Percentiles rank a stretch among this genome's conserved stretches.
Conservation (phyloP, 768 basidiomycete species). For the Clitopilus hobsonii region DNA sequence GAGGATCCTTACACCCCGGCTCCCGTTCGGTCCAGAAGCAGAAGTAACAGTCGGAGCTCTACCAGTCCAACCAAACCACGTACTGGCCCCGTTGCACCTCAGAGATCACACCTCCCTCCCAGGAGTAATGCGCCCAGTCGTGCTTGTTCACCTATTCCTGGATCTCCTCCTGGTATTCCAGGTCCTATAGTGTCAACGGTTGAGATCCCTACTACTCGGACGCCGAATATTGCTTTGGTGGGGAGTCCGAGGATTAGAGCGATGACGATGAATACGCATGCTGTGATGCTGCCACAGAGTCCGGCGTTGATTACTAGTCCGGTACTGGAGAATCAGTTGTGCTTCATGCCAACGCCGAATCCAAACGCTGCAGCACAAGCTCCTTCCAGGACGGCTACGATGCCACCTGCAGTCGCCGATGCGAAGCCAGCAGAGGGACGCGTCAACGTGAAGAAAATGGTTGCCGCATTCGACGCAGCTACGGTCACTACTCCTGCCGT, state of each 20-base stretch:
- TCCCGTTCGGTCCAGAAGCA: slow-evolving; percentile 19
- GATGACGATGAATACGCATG: not conserved
- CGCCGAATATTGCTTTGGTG: too few relatives aligned
- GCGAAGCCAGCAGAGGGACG: not conserved
- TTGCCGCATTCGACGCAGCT: not conserved
- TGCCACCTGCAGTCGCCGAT: not conserved
- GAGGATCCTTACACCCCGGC: slow-evolving; percentile 36
- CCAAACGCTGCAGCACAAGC: not conserved
- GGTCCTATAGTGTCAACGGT: not conserved
- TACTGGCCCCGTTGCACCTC: not conserved
- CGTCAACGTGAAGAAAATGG: not conserved
- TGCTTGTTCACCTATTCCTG: not conserved
- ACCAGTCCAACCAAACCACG: slow-evolving; percentile 18
- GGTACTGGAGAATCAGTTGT: slow-evolving; percentile 49
- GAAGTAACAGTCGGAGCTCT: not conserved
- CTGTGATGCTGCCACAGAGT: slow-evolving; percentile 40
- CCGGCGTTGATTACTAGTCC: slow-evolving; percentile 56
- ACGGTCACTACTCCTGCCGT: not conserved
- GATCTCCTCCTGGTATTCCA: not conserved
- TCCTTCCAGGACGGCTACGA: not conserved
- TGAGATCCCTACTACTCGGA: not conserved
- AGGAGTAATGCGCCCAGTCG: not conserved
- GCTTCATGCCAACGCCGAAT: slow-evolving; percentile 37
- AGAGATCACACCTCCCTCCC: not conserved
- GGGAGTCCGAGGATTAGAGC: too few relatives aligned